Base-by-base conservation (phyloP, 1,284 basidiomycete species). In the Ceratobasidium sp. region DNA sequence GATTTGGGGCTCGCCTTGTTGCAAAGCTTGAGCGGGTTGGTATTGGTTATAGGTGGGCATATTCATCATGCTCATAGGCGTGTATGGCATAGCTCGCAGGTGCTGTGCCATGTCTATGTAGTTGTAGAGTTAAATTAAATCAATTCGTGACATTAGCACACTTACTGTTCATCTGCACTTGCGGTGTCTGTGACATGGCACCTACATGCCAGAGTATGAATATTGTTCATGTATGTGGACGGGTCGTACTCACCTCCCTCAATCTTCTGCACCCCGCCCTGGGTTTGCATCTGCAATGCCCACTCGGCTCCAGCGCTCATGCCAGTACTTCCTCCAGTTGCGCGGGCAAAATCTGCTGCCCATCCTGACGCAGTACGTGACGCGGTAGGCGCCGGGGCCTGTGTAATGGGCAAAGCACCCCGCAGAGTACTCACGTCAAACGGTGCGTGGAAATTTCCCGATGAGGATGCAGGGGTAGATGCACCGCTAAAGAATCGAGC, bases 401-500 rank as follows among this genome's bases (percentile, higher is more conserved):
- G 56, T 7, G 28, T 42, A 18, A 30, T 46, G 40, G 48, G 49
- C 46, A 74, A 59, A n/a, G 74, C 73, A 33, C 66, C 63, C n/a
- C 72, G 59, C 48, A 75, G 58, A 12, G 66, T 42, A 16, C 40
- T 36, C 18, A 75, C 62, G 48, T 75, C 73, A 63, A 75, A 75
- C 16, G 74, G 53, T 38, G 67, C 40, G 11, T 21, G 33, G 12
- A 49, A 16, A 46, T 53, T 48, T 16, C 51, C 18, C 11, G 56
- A 59, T 2, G 56, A 59, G 11, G 25, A 30, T 9, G n/a, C n/a
- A 1, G 40, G 33, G 6, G 36, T 56, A 14, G 62, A n/a, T 11
- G 48, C 42, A 8, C 66, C 61, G 36, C 67, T 28, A 21, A 92
- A 92, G 83, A 92, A 92, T 60, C 82, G 85, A 21, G 87, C 83